phyloP scores from a whole-genome alignment of 495 filamentous ascomycete species.

The Viridothelium virens region DNA sequence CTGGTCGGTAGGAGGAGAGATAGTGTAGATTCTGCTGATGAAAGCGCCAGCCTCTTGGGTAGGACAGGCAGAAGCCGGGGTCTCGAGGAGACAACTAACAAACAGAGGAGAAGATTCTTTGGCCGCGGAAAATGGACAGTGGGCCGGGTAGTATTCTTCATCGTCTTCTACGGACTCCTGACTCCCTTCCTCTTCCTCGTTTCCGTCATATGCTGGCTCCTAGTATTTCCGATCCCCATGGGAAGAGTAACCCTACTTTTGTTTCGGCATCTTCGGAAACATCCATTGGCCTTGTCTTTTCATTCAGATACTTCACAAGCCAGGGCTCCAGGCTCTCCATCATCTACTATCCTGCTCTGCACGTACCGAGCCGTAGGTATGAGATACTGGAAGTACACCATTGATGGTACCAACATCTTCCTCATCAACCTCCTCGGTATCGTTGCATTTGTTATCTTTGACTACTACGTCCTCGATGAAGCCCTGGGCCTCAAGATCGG shows the following conservation, averaged over 20 bases:
- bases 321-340: constrained; percentile 56
- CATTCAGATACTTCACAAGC: constrained; percentile 74
- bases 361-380: constrained; percentile 91
- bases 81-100: constrained; percentile 42
- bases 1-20: constrained; percentile 82
- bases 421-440: constrained; percentile 92
- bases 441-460: constrained; percentile 84
- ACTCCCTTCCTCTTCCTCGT: constrained; percentile 82
- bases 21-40: constrained; percentile 79
- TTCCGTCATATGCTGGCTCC: constrained; percentile 83
- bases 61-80: constrained; percentile 46
- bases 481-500: constrained; percentile 58
- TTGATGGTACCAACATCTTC: constrained; percentile 98
- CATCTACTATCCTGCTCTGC: constrained; percentile 86
- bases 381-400: constrained; percentile 98
- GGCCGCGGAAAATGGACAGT: constrained; percentile 93
- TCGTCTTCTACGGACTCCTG: constrained; percentile 91
- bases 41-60: constrained; percentile 84
- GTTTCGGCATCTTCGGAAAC: constrained; percentile 83
- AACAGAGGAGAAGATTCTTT: constrained; percentile 83
- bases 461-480: constrained; percentile 69
- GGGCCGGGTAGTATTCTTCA: constrained; percentile 89
- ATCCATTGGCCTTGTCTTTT: constrained; percentile 87
- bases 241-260: constrained; percentile 87
- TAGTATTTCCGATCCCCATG: constrained; percentile 99